A percentile compares a stretch with the other conserved stretches of the same genome.
Conservation (phyloP, 2,329 filamentous ascomycete genomes). For the Botryotinia convoluta region DNA sequence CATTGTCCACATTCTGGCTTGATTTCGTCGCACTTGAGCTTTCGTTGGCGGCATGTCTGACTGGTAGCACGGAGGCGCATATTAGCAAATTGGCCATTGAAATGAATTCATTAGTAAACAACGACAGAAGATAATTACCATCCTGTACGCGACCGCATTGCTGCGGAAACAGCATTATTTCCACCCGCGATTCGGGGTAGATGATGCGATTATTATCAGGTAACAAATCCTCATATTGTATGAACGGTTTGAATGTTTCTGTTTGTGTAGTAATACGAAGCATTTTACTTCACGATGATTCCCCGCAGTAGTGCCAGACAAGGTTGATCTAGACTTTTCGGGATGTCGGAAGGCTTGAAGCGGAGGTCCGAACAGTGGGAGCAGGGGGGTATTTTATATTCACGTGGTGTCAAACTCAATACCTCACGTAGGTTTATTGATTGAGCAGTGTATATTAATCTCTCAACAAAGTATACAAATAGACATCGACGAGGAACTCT, state of each 20-base stretch:
- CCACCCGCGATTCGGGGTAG: not conserved
- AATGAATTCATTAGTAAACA: not conserved
- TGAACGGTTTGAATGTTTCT: not conserved
- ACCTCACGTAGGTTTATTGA: not conserved
- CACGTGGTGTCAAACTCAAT: not conserved
- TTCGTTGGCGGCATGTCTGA: conserved; percentile 56
- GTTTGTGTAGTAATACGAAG: not conserved
- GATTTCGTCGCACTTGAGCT: conserved; percentile 64
- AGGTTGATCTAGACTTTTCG: not conserved
- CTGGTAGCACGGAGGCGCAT: conserved; percentile 33
- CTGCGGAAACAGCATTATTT: conserved; percentile 22
- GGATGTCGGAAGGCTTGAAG: not conserved
- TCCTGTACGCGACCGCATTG: conserved; percentile 41
- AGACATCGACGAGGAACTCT: not conserved
- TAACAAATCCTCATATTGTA: not conserved
- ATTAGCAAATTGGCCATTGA: conserved; percentile 17
- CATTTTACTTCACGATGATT: conserved; percentile 5
- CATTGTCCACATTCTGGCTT: conserved; percentile 61
- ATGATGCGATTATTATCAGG: not conserved
- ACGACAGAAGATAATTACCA: conserved; percentile 32
- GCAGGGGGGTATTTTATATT: not conserved
- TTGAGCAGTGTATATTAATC: not conserved
- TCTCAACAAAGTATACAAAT: not conserved
- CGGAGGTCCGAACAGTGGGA: not conserved
- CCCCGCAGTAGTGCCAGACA: conserved; percentile 2